phyloP scores from a whole-genome alignment of 495 filamentous ascomycete genomes.

The Talaromyces stipitatus region DNA sequence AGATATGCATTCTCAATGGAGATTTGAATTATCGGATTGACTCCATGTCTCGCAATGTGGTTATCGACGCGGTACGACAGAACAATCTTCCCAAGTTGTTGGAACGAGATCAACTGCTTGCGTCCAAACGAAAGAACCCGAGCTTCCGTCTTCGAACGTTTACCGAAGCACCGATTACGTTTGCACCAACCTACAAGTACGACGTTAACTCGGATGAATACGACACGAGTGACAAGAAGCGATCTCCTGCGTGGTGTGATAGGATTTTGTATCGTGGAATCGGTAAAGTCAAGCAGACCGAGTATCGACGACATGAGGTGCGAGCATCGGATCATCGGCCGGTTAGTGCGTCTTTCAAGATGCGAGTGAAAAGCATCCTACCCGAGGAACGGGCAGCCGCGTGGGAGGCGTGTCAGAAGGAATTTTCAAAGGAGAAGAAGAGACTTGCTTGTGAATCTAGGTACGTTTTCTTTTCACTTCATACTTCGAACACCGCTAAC shows the following conservation, averaged over 20 bases:
- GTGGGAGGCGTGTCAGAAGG: conserved; percentile 63
- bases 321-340: conserved; percentile 87
- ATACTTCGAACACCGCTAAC: neutral
- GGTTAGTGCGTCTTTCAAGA: conserved; percentile 74
- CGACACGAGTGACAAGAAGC: conserved; percentile 88
- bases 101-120: conserved; percentile 87
- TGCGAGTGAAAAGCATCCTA: conserved; percentile 73
- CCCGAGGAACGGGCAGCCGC: conserved; percentile 52
- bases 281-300: conserved; percentile 74
- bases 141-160: conserved; percentile 83
- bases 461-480: conserved; percentile 23
- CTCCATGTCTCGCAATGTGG: conserved; percentile 86
- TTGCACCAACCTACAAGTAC: conserved; percentile 97
- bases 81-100: conserved; percentile 85
- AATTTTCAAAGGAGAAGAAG: conserved; percentile 62
- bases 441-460: conserved; percentile 56
- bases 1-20: conserved; percentile 91
- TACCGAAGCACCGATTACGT: conserved; percentile 76
- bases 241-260: conserved; percentile 97
- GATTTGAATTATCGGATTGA: conserved; percentile 99
- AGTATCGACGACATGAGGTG: conserved; percentile 85
- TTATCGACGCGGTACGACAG: conserved; percentile 71
- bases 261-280: conserved; percentile 78
- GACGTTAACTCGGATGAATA: conserved; percentile 92
- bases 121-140: conserved; percentile 78